A percentile compares a stretch with the other conserved stretches of the same genome.
These are phyloP conservation scores for Apostasia ramifera DNA, from an alignment of 106 monocot species.

Conservation along the genomic window DNA sequence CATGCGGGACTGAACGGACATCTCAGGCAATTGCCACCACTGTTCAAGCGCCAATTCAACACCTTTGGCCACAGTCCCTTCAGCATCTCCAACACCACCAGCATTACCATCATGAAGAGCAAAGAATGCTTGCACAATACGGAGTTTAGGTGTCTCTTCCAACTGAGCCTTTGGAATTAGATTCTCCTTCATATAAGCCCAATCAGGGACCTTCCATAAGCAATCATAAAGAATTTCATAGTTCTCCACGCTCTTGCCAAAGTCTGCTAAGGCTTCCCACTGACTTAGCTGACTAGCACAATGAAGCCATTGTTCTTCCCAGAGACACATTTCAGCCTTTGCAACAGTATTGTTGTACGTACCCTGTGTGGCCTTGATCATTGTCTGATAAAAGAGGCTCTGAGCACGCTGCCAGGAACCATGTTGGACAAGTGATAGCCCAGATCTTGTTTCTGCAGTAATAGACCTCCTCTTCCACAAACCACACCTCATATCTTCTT, in stretches of 20 bases:
- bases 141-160: slow-evolving; percentile 88
- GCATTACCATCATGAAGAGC: slow-evolving; percentile 78
- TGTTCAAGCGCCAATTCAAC: slow-evolving; percentile 93
- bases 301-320: slow-evolving; percentile 96
- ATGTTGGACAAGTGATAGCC: slow-evolving; percentile 97
- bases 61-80: slow-evolving; percentile 80
- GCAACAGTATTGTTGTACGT: slow-evolving; percentile 94
- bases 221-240: slow-evolving; percentile 93
- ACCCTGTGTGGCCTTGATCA: slow-evolving; percentile 98
- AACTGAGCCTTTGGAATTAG: slow-evolving; percentile 86
- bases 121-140: slow-evolving; percentile 70
- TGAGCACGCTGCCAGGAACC: slow-evolving; percentile 98
- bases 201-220: slow-evolving; percentile 96
- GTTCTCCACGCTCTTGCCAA: slow-evolving; percentile 95
- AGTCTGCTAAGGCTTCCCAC: slow-evolving; percentile 89
- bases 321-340: slow-evolving; percentile 98
- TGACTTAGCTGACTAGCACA: slow-evolving; percentile 94
- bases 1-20: slow-evolving; percentile 73
- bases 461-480: slow-evolving; percentile 98
- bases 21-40: slow-evolving; percentile 99
- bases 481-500: slow-evolving; percentile 98
- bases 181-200: slow-evolving; percentile 87
- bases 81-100: slow-evolving; percentile 78
- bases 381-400: slow-evolving; percentile 91
- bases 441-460: slow-evolving; percentile 96